These are phyloP conservation scores for Globisporangium alternatum DNA, from an alignment of 352 stramenopile species.

Conservation along the genomic window DNA sequence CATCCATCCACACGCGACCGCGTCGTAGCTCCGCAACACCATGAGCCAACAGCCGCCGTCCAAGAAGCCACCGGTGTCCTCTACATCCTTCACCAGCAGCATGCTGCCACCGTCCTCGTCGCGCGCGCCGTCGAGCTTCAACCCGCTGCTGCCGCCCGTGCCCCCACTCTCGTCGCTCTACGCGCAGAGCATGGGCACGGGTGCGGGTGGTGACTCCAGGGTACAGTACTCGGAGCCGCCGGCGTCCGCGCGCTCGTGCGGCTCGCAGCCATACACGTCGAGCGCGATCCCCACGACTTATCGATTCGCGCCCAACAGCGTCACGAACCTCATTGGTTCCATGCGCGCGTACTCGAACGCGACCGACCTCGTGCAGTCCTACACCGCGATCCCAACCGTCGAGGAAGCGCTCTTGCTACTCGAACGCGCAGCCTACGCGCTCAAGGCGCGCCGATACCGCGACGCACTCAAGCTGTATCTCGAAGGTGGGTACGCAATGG, in stretches of 20 bases:
- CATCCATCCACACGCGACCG: too few relatives aligned
- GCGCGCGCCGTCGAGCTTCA: constrained; percentile 1
- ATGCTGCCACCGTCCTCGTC: constrained; percentile 3
- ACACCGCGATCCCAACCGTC: constrained; percentile 69
- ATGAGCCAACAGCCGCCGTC: constrained; percentile 14
- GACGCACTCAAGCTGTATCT: constrained; percentile 82
- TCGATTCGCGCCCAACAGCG: constrained; percentile 49
- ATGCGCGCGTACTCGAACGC: constrained; percentile 78
- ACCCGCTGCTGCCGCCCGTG: constrained; percentile 8
- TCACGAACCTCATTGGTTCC: constrained; percentile 75
- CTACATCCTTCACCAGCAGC: background rate
- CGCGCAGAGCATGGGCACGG: constrained; percentile 7
- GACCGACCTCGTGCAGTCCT: constrained; percentile 69
- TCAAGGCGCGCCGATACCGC: constrained; percentile 62
- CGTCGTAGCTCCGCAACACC: background rate
- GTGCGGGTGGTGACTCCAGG: constrained; percentile 7
- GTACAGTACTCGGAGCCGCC: constrained; percentile 39
- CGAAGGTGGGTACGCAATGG: constrained; percentile 82
- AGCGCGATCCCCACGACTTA: constrained; percentile 71
- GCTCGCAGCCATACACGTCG: constrained; percentile 72
- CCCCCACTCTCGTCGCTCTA: constrained; percentile 15
- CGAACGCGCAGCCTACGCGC: constrained; percentile 59
- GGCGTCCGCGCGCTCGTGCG: constrained; percentile 65
- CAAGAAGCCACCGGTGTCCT: constrained; percentile 3
- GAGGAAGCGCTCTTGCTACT: constrained; percentile 76